These are phyloP conservation scores for Celoporthe dispersa DNA, from an alignment of 2,329 filamentous ascomycete genomes.

Conservation along the genomic window DNA sequence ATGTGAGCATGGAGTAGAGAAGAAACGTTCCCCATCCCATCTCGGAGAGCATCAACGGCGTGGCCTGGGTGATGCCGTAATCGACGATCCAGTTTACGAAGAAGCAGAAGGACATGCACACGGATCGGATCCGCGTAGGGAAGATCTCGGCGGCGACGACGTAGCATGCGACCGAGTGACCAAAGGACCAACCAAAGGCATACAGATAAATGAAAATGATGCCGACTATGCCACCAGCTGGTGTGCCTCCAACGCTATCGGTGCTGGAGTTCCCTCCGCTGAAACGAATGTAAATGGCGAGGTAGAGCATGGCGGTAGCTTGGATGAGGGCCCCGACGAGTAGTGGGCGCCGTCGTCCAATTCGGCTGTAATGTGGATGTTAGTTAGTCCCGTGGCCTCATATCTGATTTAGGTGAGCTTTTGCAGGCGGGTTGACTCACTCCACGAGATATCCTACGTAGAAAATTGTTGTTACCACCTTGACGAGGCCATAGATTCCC, in stretches of 20 bases:
- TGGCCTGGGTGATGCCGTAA: slow-evolving; percentile 40
- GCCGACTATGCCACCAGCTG: slow-evolving; percentile 45
- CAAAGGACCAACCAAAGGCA: slow-evolving; percentile 38
- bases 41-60: slow-evolving; percentile 42
- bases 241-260: slow-evolving; percentile 36
- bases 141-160: slow-evolving; percentile 41
- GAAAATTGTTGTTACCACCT: background rate
- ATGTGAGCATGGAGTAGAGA: slow-evolving; percentile 42
- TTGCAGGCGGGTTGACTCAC: background rate
- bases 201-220: slow-evolving; percentile 43
- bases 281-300: slow-evolving; percentile 42
- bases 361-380: background rate
- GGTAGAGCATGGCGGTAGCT: slow-evolving; percentile 37
- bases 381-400: background rate
- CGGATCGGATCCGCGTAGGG: slow-evolving; percentile 39
- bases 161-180: slow-evolving; percentile 36
- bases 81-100: slow-evolving; percentile 42
- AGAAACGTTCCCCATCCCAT: slow-evolving; percentile 44
- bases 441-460: background rate
- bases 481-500: background rate
- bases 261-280: slow-evolving; percentile 35
- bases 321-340: slow-evolving; percentile 35
- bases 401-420: background rate
- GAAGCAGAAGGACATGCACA: slow-evolving; percentile 38
- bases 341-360: slow-evolving; percentile 37